A percentile compares a stretch with the other conserved stretches of the same genome.
Conservation (phyloP, 176 grass and related monocot species). For the Otatea glauca region DNA sequence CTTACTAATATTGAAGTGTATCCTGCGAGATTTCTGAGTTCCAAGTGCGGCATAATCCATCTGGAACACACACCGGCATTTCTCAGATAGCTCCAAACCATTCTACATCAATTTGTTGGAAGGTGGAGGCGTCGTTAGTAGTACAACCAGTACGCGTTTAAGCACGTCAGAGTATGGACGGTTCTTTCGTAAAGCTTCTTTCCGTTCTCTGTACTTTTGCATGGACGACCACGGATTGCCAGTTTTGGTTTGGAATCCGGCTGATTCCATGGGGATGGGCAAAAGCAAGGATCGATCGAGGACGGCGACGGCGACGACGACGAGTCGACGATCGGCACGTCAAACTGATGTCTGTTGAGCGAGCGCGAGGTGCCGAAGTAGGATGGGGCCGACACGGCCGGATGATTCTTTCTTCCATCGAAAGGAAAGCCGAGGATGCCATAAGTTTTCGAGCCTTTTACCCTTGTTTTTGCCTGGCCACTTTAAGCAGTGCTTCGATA, state of each 20-base stretch:
- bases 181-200: constrained; percentile 5
- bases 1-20: not conserved
- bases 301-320: not conserved
- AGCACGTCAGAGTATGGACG: not conserved
- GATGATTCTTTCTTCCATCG: constrained; percentile 12
- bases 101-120: not conserved
- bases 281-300: not conserved
- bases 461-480: no score
- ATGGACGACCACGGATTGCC: not conserved
- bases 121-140: not conserved
- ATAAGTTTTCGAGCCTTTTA: no score
- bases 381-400: constrained; percentile 7
- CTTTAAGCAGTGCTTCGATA: no score
- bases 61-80: not conserved
- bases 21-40: not conserved
- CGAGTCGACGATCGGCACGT: not conserved
- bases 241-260: constrained; percentile 8
- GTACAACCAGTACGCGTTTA: not conserved
- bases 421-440: not conserved
- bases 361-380: not conserved
- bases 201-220: not conserved
- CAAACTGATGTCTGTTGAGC: not conserved
- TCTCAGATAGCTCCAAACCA: not conserved
- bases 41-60: no score
- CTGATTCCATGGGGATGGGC: not conserved